phyloP scores from a whole-genome alignment of 306 rosid genomes.

The Sicyos edulis region DNA sequence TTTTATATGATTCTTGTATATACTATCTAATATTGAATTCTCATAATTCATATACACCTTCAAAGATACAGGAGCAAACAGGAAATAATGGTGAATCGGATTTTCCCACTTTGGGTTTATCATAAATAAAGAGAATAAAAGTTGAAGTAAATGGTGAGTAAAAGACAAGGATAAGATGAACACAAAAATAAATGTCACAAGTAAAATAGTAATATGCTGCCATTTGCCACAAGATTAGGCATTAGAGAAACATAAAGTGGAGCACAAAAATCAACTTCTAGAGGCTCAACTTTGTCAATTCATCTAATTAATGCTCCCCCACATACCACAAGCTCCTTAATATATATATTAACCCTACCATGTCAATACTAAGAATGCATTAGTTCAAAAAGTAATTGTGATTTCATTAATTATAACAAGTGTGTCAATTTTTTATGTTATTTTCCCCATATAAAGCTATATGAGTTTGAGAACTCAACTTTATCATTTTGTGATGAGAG shows the following conservation, averaged over 20 bases:
- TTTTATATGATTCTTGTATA: too few relatives aligned
- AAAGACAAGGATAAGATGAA: neutral
- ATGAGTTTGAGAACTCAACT: neutral
- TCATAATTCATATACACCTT: too few relatives aligned
- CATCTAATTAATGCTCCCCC: conserved; percentile 12
- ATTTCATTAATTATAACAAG: conserved; percentile 11
- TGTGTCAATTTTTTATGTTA: neutral
- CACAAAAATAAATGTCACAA: neutral
- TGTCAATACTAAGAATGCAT: conserved; percentile 16
- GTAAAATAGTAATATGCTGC: neutral
- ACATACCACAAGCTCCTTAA: neutral
- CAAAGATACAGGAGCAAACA: neutral
- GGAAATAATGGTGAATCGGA: neutral
- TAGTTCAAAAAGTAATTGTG: conserved; percentile 2
- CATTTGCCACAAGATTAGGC: neutral
- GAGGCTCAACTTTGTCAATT: conserved; percentile 29
- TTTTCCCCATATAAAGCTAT: neutral
- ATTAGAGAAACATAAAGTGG: conserved; percentile 38
- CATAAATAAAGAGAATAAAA: neutral
- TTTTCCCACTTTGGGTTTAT: neutral
- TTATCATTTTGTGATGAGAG: neutral
- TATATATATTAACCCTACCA: neutral
- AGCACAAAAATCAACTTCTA: conserved; percentile 42
- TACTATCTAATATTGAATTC: too few relatives aligned
- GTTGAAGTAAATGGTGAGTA: neutral